Percentiles rank a stretch among this genome's conserved stretches.
These are phyloP conservation scores for Tuber microsphaerosporum DNA, from an alignment of 495 filamentous ascomycete species.

Conservation along the genomic window DNA sequence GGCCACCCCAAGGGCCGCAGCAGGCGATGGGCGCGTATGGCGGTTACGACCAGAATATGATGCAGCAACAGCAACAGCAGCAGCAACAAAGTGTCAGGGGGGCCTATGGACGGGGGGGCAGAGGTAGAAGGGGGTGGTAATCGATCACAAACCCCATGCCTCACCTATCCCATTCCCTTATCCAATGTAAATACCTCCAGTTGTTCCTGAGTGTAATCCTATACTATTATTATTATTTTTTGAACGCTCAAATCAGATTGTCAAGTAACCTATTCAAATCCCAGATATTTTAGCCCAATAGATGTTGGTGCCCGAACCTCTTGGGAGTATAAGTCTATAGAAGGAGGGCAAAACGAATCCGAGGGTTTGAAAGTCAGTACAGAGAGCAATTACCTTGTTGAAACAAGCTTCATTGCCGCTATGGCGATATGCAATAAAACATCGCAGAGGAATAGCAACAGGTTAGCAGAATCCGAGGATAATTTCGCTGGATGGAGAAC, in stretches of 20 bases:
- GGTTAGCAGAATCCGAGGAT: too few relatives aligned
- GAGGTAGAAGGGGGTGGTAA: constrained; percentile 3
- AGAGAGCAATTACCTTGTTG: background rate
- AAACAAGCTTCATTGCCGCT: background rate
- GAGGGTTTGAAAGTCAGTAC: background rate
- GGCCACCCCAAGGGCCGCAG: constrained; percentile 47
- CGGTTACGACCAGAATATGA: constrained; percentile 53
- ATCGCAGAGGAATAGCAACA: too few relatives aligned
- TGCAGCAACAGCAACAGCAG: constrained; percentile 33
- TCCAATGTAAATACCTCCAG: background rate
- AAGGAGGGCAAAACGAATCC: background rate
- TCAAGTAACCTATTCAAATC: background rate
- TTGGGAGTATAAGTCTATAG: background rate
- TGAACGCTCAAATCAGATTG: background rate
- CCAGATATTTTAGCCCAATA: background rate
- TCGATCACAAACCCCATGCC: background rate
- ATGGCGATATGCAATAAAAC: background rate
- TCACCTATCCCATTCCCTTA: background rate
- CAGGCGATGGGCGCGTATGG: constrained; percentile 52
- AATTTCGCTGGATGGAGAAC: too few relatives aligned
- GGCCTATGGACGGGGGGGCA: background rate
- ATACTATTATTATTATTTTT: background rate
- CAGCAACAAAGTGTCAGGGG: constrained; percentile 13
- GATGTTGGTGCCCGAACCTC: background rate
- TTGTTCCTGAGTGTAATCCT: background rate